Evolutionary conservation across 169 alveolate genomes (phyloP).

Genomic region (Cryptosporidium bovis): DNA sequence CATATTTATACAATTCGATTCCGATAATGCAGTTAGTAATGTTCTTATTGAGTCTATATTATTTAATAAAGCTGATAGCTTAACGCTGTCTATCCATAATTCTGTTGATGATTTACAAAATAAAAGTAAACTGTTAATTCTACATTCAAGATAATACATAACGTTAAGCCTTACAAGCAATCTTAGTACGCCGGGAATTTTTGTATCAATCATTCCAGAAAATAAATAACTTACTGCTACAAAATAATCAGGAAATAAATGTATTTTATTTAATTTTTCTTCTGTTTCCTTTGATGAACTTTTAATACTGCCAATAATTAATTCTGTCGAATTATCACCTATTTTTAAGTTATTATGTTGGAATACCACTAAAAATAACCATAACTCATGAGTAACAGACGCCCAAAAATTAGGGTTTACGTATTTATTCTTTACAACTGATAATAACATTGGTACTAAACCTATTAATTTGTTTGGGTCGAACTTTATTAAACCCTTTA

Average conservation of each 20-base stretch:
- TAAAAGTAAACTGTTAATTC: conserved; percentile 49
- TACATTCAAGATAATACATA: conserved; percentile 65
- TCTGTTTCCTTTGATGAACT: not conserved
- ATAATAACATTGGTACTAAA: conserved; percentile 52
- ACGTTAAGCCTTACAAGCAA: conserved; percentile 44
- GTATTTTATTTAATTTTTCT: conserved; percentile 23
- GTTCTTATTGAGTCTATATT: conserved; percentile 67
- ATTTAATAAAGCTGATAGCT: conserved; percentile 29
- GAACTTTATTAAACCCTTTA: conserved; percentile 40
- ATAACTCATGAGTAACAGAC: conserved; percentile 54
- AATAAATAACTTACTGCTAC: conserved; percentile 53
- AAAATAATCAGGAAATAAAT: conserved; percentile 62
- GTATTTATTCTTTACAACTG: conserved; percentile 63
- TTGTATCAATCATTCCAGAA: conserved; percentile 69
- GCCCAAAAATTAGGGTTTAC: conserved; percentile 71
- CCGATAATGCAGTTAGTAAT: conserved; percentile 47
- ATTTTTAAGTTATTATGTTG: conserved; percentile 40
- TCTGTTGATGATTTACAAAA: conserved; percentile 48
- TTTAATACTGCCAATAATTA: not conserved
- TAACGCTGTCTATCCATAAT: conserved; percentile 50
- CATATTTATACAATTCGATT: conserved; percentile 19
- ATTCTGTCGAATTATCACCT: conserved; percentile 66
- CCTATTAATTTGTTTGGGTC: conserved; percentile 69
- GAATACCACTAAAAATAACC: conserved; percentile 56
- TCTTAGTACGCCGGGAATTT: conserved; percentile 68